Base-by-base conservation (phyloP, 1,139 yeast genomes). In the Meyerozyma carpophila region DNA sequence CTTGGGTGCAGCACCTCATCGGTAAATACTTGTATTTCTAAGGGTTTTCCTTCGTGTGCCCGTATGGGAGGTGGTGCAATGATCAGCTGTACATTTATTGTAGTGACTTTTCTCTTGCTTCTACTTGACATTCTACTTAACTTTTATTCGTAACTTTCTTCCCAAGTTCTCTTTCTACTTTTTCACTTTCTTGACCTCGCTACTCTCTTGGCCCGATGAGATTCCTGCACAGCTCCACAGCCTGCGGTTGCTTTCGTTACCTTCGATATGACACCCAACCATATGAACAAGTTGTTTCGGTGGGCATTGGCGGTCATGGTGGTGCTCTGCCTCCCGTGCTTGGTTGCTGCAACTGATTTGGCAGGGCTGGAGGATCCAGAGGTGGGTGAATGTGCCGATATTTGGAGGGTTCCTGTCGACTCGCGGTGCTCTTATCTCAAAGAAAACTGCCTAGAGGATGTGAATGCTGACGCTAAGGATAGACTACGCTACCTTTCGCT, bases 1-100 rank as follows among this genome's bases (percentile, higher is more conserved):
- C 90, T 83, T 80, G 90, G 90, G 90, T 83, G 90, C 90, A 81
- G 82, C 81, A 73, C 65, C 69, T 73, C 86, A 79, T 80, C 70
- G 60, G 79, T 66, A 53, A 63, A 68, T 63, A 66, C 64, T 62
- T 62, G 63, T 63, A 63, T 66, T 66, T 67, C 82, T 77, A 79
- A 81, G 86, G 87, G 82, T 61, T 68, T 75, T 73, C 87, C 89
- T 82, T 83, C 86, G 90, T 81, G 87, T 75, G 73, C 81, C 86
- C 87, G 86, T 68, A 81, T 83, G 88, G 77, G 85, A 75, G 65
- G 62, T 68, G 83, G 75, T 82, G 90, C 90, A 83, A 83, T 77
- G 90, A 83, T 80, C 76, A 73, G 65, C 80, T 65, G 65, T 57
- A 83, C 89, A 82, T 73, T 52, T 62, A n/a, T 44, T 45, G 39